Evolutionary conservation across 371 early-diverging fungal species (phyloP).

Genomic region (Saksenaea vasiformis): DNA sequence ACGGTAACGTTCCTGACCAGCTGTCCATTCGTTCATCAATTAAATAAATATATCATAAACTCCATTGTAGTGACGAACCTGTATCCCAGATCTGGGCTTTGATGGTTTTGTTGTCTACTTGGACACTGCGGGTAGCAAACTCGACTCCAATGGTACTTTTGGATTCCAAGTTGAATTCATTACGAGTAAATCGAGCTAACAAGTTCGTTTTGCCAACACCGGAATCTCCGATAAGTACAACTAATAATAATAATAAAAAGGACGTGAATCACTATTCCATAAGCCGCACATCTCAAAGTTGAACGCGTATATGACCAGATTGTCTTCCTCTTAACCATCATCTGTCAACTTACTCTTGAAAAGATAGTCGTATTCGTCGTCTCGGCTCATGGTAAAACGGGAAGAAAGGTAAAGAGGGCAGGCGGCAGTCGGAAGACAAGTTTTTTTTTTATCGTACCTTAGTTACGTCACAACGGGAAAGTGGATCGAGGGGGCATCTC

Average conservation of each 20-base stretch:
- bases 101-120: slow-evolving; percentile 95
- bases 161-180: slow-evolving; percentile 96
- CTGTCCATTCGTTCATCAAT: slow-evolving; percentile 29
- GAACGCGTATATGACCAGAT: neutral
- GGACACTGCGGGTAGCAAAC: slow-evolving; percentile 97
- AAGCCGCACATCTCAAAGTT: slow-evolving; percentile 25
- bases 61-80: slow-evolving; percentile 39
- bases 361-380: slow-evolving; percentile 37
- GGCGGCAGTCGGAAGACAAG: no score
- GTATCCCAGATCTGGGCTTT: slow-evolving; percentile 99
- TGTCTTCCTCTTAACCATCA: slow-evolving; percentile 2
- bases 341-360: slow-evolving; percentile 21
- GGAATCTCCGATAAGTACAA: slow-evolving; percentile 99
- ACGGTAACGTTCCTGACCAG: slow-evolving; percentile 90
- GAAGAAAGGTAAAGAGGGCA: no score
- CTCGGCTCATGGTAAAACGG: slow-evolving; percentile 22
- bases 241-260: slow-evolving; percentile 43
- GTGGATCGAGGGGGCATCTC: no score
- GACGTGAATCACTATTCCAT: slow-evolving; percentile 46
- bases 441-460: no score
- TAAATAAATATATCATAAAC: neutral
- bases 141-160: slow-evolving; percentile 99
- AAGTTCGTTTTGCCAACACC: slow-evolving; percentile 99
- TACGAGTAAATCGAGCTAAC: slow-evolving; percentile 95
- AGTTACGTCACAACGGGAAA: no score